phyloP scores from a whole-genome alignment of 106 monocot genomes.

The Dendrobium catenatum region DNA sequence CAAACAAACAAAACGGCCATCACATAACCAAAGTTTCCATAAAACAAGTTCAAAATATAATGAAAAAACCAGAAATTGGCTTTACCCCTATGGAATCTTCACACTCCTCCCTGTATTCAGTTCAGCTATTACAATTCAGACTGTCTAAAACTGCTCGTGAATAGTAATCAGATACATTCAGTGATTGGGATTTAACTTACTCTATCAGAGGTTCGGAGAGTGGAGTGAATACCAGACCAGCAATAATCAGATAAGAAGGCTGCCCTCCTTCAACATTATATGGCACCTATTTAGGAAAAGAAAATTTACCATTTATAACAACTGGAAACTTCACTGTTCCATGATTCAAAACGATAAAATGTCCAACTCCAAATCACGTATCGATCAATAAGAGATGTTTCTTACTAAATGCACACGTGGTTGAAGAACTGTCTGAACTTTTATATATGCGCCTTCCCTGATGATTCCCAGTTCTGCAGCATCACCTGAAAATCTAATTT shows the following conservation, averaged over 20 bases:
- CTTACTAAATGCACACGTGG: slow-evolving; percentile 85
- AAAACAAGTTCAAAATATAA: neutral
- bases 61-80: slow-evolving; percentile 5
- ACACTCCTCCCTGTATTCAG: slow-evolving; percentile 67
- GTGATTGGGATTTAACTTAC: slow-evolving; percentile 33
- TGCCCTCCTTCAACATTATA: slow-evolving; percentile 82
- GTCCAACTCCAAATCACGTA: neutral
- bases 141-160: neutral
- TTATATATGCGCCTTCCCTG: slow-evolving; percentile 54
- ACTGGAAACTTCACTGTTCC: neutral
- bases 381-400: neutral
- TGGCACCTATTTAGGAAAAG: slow-evolving; percentile 56
- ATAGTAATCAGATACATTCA: neutral
- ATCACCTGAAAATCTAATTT: slow-evolving; percentile 78
- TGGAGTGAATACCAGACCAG: slow-evolving; percentile 95
- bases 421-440: slow-evolving; percentile 55
- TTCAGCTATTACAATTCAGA: neutral
- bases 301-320: neutral
- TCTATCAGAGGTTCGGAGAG: slow-evolving; percentile 93
- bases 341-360: neutral
- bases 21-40: neutral
- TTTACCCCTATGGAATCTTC: slow-evolving; percentile 87
- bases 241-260: slow-evolving; percentile 93
- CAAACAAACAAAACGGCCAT: slow-evolving; percentile 5
- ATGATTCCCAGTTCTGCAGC: slow-evolving; percentile 76